Base-by-base conservation (phyloP, 495 filamentous ascomycete genomes). In the Aspergillus hancockii region DNA sequence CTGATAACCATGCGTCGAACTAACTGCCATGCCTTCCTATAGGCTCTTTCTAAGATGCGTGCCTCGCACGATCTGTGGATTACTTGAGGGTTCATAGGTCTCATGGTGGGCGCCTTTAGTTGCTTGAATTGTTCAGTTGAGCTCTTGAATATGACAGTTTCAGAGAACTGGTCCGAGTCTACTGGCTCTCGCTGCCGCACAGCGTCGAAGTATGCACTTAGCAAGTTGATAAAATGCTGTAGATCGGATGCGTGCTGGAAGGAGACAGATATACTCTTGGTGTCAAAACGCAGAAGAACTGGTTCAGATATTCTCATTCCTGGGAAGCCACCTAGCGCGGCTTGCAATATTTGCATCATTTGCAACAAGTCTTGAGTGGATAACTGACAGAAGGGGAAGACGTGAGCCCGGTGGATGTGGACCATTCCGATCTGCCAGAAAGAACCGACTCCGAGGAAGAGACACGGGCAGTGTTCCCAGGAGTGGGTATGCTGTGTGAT, bases 1-100 rank as follows among this genome's bases (percentile, higher is more conserved):
- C 67, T 73, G 54, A 79, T 71, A 0, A 77, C 75, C n/a, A 79
- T 58, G 30, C 76, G 65, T 34, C 76, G 69, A 43, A 65, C 67
- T 13, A 65, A 74, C 28, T 70, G 67, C 76, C 75, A 78, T 22
- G 70, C 70, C 45, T 77, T 71, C 4, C 69, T 67, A 22, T 61
- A 67, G 8, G 70, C 68, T 21, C 69, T 67, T 52, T 79, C 76
- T 6, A 78, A 59, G 18, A 79, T 68, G 16, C 76, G 75, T 46
- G 78, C 63, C 47, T 78, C 68, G 47, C 74, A 77, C 2, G 75
- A 79, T 41, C 60, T 63, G 28, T 61, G 58, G 5, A 67, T 23
- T 31, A 69, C 54, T 4, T 67, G 68, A 14, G 73, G 72, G 25
- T 66, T 74, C 62, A 68, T 66, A 9, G 74, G 51, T 46, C 68